Evolutionary conservation across 2,329 filamentous ascomycete species (phyloP), one percentile per base, ranked within the genome.

Genomic region (Diaporthe caulivora): DNA sequence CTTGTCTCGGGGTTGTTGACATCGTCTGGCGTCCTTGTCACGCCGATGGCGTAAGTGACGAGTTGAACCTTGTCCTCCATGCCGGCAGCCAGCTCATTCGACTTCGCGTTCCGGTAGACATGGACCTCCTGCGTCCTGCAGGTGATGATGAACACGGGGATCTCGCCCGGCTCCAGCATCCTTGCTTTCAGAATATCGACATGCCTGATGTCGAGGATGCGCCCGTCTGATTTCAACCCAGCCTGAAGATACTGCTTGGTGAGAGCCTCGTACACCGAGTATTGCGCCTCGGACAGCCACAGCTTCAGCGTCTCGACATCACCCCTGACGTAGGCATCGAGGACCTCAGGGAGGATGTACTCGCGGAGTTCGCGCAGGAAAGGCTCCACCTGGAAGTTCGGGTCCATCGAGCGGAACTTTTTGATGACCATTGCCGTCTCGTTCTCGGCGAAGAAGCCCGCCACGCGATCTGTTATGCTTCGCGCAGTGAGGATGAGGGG

Each of bases 21-120:
- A 78, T 99, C 97, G 81, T 99, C 97, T 2, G 97, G 92, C 74
- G 97, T 92, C 77, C 97, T 89, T 4, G 97, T 99, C 75, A 99
- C 93, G 79, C 97, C 97, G 78, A 99, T 98, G 76, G 96, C 97
- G 81, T 99, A 99, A 2, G 97, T 98, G 77, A 99, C 97, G 78
- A 98, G 92, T 85, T 99, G 97, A 31, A 99, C 97, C 86, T 95
- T 97, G 85, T 99, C 97, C 84, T 99, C 97, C 95, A 98, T 98
- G 55, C 97, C 97, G 17, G 96, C 96, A 3, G 96, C 95, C 62
- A 99, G 90, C 83, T 98, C 89, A 76, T 92, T 92, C 1, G 93
- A 93, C 88, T 99, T 98, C 73, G 93, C 92, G 77, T 98, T 97
- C 76, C 94, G 91, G 86, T 98, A 99, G 21, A 98, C 95, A 81